phyloP scores from a whole-genome alignment of 2,329 filamentous ascomycete genomes.

The Pseudogymnoascus sp. region DNA sequence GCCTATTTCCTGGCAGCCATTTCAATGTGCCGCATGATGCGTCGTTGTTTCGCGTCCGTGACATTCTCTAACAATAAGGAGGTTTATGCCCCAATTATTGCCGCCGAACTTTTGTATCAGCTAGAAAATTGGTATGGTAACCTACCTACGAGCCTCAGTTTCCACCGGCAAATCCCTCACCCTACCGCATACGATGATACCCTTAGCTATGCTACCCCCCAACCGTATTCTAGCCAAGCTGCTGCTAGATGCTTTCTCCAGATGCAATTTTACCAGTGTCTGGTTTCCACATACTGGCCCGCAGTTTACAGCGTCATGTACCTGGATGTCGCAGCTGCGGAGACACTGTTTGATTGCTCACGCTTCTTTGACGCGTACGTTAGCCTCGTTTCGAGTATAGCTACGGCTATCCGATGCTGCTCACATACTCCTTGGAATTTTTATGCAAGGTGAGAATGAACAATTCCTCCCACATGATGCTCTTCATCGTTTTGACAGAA shows the following conservation, averaged over 20 bases:
- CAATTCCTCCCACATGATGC: not conserved
- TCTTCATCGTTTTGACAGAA: not conserved
- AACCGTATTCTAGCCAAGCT: constrained; percentile 1
- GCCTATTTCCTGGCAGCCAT: constrained; percentile 31
- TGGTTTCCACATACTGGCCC: constrained; percentile 28
- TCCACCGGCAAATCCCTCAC: not conserved
- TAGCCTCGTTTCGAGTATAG: not conserved
- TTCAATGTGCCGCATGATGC: constrained; percentile 30
- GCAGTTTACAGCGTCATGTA: constrained; percentile 20
- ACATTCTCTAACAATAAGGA: constrained; percentile 17
- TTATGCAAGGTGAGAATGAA: not conserved
- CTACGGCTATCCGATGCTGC: not conserved
- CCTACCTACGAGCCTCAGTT: not conserved
- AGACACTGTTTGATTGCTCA: constrained; percentile 10
- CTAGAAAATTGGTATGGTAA: constrained; percentile 31
- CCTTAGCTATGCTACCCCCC: not conserved
- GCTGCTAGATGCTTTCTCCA: constrained; percentile 16
- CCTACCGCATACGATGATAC: not conserved
- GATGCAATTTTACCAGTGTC: constrained; percentile 28
- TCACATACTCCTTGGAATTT: not conserved
- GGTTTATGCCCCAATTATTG: constrained; percentile 26
- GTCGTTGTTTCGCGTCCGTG: constrained; percentile 27
- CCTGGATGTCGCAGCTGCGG: not conserved
- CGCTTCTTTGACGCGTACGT: constrained; percentile 16
- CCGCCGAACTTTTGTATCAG: constrained; percentile 29